Evolutionary conservation across 306 rosid species (phyloP), one percentile per base, ranked within the genome.

Genomic region (Alnus glutinosa): DNA sequence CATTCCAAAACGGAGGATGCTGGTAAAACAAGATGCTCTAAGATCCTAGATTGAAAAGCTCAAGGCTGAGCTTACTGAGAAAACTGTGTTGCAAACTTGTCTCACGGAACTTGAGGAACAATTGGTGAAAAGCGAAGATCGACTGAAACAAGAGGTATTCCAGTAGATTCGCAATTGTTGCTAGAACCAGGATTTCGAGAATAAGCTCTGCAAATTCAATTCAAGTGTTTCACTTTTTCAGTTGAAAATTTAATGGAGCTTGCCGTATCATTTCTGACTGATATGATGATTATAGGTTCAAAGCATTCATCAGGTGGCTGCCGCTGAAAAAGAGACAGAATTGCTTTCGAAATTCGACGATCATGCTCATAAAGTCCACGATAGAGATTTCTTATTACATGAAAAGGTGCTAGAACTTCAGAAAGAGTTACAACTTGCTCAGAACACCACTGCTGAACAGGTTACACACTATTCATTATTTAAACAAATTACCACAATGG

Each of bases 1-100:
- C 95, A 91, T 80, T 85, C 88, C 71, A 95, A 90, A 85, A 82
- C 73, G 59, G 96, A 88, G 79, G 95, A 79, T 77, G 78, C 94
- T 58, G 79, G 84, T 73, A 84, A 85, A 81, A 39, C 93, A 88
- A 83, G 92, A 81, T 4, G 77, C 86, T 66, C 73, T 92, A 69
- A 88, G 80, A 84, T 84, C 87, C 62, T 92, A 91, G 82, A 64
- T 86, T 42, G 96, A 91, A 86, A 89, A 47, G 76, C 90, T 90
- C 66, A 91, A 90, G 83, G 69, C 64, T 70, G 97, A 89, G 85
- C 64, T 82, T 75, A 84, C 92, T 49, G 97, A 86, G 83, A 90
- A 92, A 82, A 71, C 82, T 81, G 82, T 68, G 71, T 75, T 95
- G 76, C 89, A 93, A 85, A 84, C 83, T 47, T 86, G 73, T 79